Evolutionary conservation across 1,284 basidiomycete genomes (phyloP).

Genomic region (Cutaneotrichosporon sp.): DNA sequence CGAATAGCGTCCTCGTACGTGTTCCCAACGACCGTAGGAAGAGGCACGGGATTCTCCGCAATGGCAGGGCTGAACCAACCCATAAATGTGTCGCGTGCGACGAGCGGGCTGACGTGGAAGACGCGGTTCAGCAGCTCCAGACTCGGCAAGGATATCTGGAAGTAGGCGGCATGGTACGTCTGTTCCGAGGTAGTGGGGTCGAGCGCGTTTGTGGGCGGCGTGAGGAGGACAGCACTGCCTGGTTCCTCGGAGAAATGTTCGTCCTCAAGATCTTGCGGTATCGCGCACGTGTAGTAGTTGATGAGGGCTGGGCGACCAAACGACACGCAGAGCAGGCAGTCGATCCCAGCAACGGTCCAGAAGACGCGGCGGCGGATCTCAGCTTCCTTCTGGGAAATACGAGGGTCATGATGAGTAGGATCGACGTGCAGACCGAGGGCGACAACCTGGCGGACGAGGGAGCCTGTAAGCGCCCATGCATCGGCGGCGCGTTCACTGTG

Average conservation of each 20-base stretch:
- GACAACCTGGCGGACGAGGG: slow-evolving; percentile 42
- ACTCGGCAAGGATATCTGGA: slow-evolving; percentile 45
- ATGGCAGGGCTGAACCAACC: slow-evolving; percentile 40
- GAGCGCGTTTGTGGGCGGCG: slow-evolving; percentile 31
- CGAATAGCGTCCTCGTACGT: slow-evolving; percentile 46
- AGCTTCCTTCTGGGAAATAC: slow-evolving; percentile 41
- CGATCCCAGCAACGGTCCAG: slow-evolving; percentile 48
- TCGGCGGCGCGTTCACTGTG: slow-evolving; percentile 46
- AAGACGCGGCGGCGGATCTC: slow-evolving; percentile 44
- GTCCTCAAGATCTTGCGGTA: slow-evolving; percentile 44
- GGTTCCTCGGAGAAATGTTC: slow-evolving; percentile 39
- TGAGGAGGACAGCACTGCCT: slow-evolving; percentile 27
- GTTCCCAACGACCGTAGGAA: slow-evolving; percentile 17
- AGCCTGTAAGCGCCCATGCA: slow-evolving; percentile 42
- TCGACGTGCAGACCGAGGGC: slow-evolving; percentile 48
- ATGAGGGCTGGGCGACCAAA: slow-evolving; percentile 44
- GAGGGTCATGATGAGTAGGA: slow-evolving; percentile 38
- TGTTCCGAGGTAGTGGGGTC: slow-evolving; percentile 36
- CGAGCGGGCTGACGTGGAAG: slow-evolving; percentile 38
- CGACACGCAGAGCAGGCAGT: slow-evolving; percentile 42
- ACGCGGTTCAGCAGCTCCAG: slow-evolving; percentile 45
- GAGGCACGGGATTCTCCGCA: slow-evolving; percentile 7
- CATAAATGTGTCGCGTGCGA: slow-evolving; percentile 33
- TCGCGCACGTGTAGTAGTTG: slow-evolving; percentile 44
- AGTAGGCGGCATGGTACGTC: slow-evolving; percentile 47